Conservation (phyloP, 2,329 filamentous ascomycete genomes). For the Blastomyces parvus region DNA sequence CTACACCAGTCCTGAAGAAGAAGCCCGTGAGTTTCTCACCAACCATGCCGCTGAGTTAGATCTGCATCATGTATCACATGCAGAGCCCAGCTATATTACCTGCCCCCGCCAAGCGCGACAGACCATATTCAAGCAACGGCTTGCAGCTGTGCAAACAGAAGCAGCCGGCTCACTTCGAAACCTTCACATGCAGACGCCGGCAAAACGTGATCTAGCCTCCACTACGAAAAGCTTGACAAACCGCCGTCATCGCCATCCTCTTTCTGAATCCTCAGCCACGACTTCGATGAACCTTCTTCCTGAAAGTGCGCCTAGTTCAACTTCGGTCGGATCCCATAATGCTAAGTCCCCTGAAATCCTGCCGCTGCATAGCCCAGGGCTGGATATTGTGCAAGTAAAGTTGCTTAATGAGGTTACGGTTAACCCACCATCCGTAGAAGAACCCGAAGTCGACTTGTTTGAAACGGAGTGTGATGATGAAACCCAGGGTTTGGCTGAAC, state of each 20-base stretch:
- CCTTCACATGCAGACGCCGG: not conserved
- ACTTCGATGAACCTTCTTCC: constrained; percentile 4
- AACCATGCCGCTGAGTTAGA: constrained; percentile 14
- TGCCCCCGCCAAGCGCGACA: not conserved
- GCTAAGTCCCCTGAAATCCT: not conserved
- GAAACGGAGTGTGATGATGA: not conserved
- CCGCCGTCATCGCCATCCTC: not conserved
- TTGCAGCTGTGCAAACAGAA: not conserved
- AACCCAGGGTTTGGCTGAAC: not conserved
- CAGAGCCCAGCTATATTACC: not conserved
- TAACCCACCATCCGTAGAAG: not conserved
- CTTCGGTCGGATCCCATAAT: not conserved
- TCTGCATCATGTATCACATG: constrained; percentile 7
- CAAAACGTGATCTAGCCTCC: not conserved
- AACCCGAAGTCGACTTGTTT: not conserved
- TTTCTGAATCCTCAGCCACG: not conserved
- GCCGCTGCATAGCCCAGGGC: not conserved
- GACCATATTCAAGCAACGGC: not conserved
- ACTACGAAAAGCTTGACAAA: not conserved
- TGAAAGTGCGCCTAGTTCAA: not conserved
- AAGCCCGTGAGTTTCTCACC: constrained; percentile 12
- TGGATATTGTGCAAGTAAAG: not conserved
- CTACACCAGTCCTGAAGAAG: constrained; percentile 9
- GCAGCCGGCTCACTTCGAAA: not conserved
- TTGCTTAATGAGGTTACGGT: not conserved